Conservation (phyloP, 441 rosid species). For the Flueggea neowawraea region DNA sequence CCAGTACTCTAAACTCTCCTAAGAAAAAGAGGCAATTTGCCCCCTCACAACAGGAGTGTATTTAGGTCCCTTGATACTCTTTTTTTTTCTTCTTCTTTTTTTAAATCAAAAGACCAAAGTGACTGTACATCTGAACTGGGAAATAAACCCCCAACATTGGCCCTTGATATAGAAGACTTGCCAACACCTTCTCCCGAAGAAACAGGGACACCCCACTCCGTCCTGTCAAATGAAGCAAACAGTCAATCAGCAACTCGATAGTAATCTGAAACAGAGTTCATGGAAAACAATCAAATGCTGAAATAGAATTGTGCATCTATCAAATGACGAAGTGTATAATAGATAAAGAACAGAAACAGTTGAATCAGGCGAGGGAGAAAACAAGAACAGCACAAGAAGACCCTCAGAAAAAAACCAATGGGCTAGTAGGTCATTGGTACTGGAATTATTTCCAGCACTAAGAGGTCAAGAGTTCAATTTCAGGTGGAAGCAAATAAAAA, state of each 20-base stretch:
- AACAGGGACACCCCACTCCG: slow-evolving; percentile 41
- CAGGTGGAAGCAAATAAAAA: no score
- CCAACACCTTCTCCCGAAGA: slow-evolving; percentile 45
- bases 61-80: slow-evolving; percentile 25
- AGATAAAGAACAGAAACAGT: no score
- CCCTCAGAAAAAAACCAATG: no score
- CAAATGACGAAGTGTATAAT: no score
- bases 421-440: no score
- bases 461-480: no score
- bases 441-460: no score
- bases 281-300: neutral
- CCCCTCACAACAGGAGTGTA: slow-evolving; percentile 40
- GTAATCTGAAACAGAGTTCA: neutral
- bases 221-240: slow-evolving; percentile 38
- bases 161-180: slow-evolving; percentile 32
- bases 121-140: slow-evolving; percentile 71
- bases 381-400: no score
- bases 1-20: slow-evolving; percentile 40
- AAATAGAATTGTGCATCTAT: no score
- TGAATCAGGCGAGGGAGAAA: no score
- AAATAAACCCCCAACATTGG: slow-evolving; percentile 50
- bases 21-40: slow-evolving; percentile 30
- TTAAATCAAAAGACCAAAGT: slow-evolving; percentile 60
- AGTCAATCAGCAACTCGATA: slow-evolving; percentile 9
- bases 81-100: neutral